These are phyloP conservation scores for Amphirosellinia nigrospora DNA, from an alignment of 495 filamentous ascomycete species.

Conservation along the genomic window DNA sequence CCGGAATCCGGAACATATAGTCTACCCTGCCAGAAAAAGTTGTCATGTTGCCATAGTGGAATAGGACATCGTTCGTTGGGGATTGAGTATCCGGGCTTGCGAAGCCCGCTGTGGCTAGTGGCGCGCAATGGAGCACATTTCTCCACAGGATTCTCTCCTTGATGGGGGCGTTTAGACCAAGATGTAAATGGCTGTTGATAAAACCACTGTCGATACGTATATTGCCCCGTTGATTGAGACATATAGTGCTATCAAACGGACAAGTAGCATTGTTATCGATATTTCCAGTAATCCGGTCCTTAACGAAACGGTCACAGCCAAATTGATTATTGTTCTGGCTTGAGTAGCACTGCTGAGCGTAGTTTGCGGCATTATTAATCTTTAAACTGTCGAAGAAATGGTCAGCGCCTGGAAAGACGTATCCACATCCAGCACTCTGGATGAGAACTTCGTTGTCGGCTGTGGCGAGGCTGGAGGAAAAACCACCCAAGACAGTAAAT, in stretches of 20 bases:
- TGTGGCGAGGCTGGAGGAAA: no score
- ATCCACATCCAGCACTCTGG: no score
- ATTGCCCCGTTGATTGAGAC: not conserved
- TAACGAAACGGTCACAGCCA: not conserved
- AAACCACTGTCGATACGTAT: slow-evolving; percentile 2
- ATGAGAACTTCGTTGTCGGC: no score
- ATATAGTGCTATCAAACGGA: not conserved
- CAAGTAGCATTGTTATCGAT: not conserved
- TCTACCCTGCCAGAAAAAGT: not conserved
- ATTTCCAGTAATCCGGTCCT: not conserved
- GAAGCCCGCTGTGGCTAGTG: not conserved
- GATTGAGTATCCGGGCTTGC: not conserved
- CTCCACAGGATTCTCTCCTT: not conserved
- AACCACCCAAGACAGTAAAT: no score
- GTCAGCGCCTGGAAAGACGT: not conserved
- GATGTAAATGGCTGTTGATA: not conserved
- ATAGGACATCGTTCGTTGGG: not conserved
- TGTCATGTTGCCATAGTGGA: not conserved
- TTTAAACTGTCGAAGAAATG: not conserved
- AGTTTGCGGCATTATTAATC: not conserved
- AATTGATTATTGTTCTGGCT: not conserved
- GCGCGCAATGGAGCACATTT: not conserved
- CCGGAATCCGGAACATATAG: no score
- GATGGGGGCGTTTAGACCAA: slow-evolving; percentile 1
- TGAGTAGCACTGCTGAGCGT: slow-evolving; percentile 1